Conservation (phyloP, 2,329 filamentous ascomycete genomes). For the Leptodontidium sp. region DNA sequence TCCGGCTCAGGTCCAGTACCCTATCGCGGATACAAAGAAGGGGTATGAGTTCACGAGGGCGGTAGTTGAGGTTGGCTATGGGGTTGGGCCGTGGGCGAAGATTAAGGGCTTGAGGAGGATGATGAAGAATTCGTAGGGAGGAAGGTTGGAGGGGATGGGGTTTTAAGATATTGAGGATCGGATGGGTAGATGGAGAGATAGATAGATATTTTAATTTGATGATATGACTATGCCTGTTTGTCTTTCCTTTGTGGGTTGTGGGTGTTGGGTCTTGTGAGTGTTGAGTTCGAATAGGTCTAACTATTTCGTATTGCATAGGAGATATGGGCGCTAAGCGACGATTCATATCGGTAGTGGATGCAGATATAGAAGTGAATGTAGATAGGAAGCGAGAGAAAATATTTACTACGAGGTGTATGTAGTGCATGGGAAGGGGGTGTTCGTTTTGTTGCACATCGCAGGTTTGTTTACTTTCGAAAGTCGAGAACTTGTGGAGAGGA, state of each 20-base stretch:
- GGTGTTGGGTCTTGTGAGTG: not conserved
- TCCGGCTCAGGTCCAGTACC: slow-evolving; percentile 82
- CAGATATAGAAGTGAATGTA: too few species aligned
- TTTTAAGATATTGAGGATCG: not conserved
- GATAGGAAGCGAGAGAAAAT: too few species aligned
- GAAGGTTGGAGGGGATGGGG: not conserved
- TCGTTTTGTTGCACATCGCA: slow-evolving; percentile 7
- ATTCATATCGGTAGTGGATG: too few species aligned
- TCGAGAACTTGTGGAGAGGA: not conserved
- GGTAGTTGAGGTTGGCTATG: slow-evolving; percentile 69
- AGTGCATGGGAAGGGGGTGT: too few species aligned
- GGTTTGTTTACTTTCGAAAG: not conserved
- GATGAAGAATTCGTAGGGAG: slow-evolving; percentile 39
- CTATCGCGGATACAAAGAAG: slow-evolving; percentile 69
- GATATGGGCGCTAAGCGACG: too few species aligned
- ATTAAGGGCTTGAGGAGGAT: slow-evolving; percentile 45
- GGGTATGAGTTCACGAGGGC: slow-evolving; percentile 72
- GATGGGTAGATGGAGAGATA: not conserved
- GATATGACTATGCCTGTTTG: not conserved
- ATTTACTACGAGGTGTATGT: too few species aligned
- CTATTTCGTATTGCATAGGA: too few species aligned
- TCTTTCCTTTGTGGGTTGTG: too few species aligned
- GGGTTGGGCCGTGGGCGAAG: slow-evolving; percentile 46
- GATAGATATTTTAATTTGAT: slow-evolving; percentile 14
- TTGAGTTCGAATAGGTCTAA: too few species aligned